phyloP scores from a whole-genome alignment of 2,329 filamentous ascomycete genomes.

The Monilinia laxa region DNA sequence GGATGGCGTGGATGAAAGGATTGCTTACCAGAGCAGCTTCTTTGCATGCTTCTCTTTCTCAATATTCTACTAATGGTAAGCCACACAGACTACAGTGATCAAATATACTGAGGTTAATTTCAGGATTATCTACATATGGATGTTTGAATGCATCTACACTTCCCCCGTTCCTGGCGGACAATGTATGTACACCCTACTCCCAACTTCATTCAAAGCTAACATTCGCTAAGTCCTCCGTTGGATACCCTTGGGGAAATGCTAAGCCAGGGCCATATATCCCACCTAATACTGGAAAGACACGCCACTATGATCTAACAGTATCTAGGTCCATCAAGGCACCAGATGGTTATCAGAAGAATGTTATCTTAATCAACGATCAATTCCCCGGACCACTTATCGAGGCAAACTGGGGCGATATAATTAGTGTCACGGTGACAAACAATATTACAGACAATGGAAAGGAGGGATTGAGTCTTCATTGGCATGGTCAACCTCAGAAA shows the following conservation, averaged over 20 bases:
- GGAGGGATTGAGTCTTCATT: constrained; percentile 43
- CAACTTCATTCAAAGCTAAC: not conserved
- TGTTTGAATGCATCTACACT: constrained; percentile 38
- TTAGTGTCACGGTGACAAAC: constrained; percentile 67
- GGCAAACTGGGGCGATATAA: constrained; percentile 41
- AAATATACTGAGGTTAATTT: not conserved
- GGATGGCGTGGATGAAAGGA: constrained; percentile 20
- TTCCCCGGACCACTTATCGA: constrained; percentile 40
- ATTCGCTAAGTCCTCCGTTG: constrained; percentile 41
- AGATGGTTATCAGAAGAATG: constrained; percentile 50
- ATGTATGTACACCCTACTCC: constrained; percentile 30
- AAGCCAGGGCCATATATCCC: constrained; percentile 36
- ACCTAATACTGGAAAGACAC: constrained; percentile 43
- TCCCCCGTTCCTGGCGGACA: constrained; percentile 47
- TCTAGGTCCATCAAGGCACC: constrained; percentile 38
- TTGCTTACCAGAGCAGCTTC: constrained; percentile 18
- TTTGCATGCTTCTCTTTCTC: constrained; percentile 20
- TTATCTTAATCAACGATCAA: constrained; percentile 46
- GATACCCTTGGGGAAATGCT: constrained; percentile 52
- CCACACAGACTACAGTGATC: not conserved
- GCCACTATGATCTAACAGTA: constrained; percentile 40
- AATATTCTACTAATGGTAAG: constrained; percentile 22
- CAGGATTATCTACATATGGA: constrained; percentile 36
- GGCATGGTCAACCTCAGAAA: constrained; percentile 50
- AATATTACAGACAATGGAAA: constrained; percentile 49